Evolutionary conservation across 768 basidiomycete genomes (phyloP).

Genomic region (Kwoniella mangroviensis): DNA sequence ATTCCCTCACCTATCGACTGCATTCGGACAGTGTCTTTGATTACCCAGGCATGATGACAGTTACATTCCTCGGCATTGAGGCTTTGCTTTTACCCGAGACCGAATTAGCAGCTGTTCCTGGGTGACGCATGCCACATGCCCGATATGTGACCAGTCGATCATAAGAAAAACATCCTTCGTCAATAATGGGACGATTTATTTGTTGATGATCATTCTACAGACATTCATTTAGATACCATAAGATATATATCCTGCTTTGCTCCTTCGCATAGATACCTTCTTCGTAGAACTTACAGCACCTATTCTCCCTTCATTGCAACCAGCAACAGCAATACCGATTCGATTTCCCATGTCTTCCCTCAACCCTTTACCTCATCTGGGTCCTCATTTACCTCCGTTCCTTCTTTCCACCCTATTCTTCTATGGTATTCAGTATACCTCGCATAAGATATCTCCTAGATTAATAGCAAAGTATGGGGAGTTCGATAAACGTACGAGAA

Average conservation of each 20-base stretch:
- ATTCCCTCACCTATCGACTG: no score
- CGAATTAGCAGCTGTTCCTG: neutral
- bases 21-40: no score
- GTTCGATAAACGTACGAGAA: constrained; percentile 31
- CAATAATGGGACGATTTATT: neutral
- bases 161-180: neutral
- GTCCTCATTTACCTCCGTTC: constrained; percentile 39
- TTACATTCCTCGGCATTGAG: neutral
- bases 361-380: constrained; percentile 39
- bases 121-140: constrained; percentile 4
- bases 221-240: neutral
- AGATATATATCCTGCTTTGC: neutral
- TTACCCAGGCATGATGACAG: no score
- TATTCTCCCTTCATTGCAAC: neutral
- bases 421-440: constrained; percentile 23
- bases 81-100: neutral
- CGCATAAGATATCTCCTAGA: constrained; percentile 26
- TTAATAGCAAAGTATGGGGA: constrained; percentile 11
- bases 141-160: neutral
- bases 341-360: neutral
- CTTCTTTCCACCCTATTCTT: constrained; percentile 27
- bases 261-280: neutral
- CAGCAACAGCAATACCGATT: no score
- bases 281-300: neutral
- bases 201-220: neutral